Percentiles rank a stretch among this genome's conserved stretches.
Evolutionary conservation across 768 basidiomycete species (phyloP).

Genomic region (Sutorius australiensis): DNA sequence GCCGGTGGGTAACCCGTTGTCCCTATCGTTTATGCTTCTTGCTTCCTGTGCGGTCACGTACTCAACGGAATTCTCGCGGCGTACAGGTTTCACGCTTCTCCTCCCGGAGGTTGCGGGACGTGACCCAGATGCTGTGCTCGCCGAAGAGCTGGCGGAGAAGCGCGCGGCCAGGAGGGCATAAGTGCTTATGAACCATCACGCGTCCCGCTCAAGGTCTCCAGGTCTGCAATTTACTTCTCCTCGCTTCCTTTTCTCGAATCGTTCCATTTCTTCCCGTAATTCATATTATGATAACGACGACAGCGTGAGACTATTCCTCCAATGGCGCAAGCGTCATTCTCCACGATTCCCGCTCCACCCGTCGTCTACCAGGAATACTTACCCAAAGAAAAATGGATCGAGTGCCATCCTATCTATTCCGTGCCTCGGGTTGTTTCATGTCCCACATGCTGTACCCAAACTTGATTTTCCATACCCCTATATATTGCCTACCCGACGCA

Average conservation of each 20-base stretch:
- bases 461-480: not conserved
- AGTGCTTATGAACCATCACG: not conserved
- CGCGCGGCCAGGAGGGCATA: not conserved
- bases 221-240: not conserved
- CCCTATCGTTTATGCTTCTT: not conserved
- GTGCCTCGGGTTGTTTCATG: not conserved
- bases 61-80: not conserved
- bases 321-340: not conserved
- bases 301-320: not conserved
- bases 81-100: constrained; percentile 38
- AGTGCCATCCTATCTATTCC: not conserved
- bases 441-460: not conserved
- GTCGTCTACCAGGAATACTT: not conserved
- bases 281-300: not conserved
- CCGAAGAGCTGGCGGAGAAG: constrained; percentile 35
- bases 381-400: too few species aligned
- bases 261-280: not conserved
- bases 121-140: constrained; percentile 46
- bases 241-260: not conserved
- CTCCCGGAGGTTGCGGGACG: constrained; percentile 51
- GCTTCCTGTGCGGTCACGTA: not conserved
- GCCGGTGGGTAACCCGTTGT: constrained; percentile 33
- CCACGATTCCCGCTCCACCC: not conserved
- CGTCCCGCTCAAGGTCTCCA: not conserved
- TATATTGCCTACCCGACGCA: not conserved